Base-by-base conservation (phyloP, 352 stramenopile species). In the Aphanomyces astaci region DNA sequence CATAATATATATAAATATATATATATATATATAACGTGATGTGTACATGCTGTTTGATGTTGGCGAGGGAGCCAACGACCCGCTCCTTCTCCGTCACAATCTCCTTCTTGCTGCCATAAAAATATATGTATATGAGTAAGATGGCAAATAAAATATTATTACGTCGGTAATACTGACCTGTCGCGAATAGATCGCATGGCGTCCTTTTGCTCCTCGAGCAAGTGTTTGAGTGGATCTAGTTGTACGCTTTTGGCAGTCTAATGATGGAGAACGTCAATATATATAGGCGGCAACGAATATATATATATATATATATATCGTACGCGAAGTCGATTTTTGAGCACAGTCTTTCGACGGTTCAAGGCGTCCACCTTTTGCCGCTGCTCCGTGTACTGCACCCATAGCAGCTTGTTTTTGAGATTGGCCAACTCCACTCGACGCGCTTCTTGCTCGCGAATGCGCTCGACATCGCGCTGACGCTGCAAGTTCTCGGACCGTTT, bases 341-440 rank as follows among this genome's bases (percentile, higher is more conserved):
- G 88, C 0, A 73, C 73, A 51, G 87, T 79, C 57, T 92, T 92
- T 39, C 89, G 76, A 13, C 66, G 65, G 43, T 89, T 91, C 1
- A 92, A 63, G 56, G 81, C 75, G 33, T 90, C 76, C 2, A 93
- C 81, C 31, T 92, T 66, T 0, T 62, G 60, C 64, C 92, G 91
- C 31, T 79, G 78, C 31, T 93, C 77, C 57, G 94, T 81, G 63
- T 92, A 91, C 60, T 92, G 75, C 28, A 95, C 80, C 87, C 86
- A 95, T 33, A 93, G 43, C 27, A 84, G 88, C 45, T 94, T 94
- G 62, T 92, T 92, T 74, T 95, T 79, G 81, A 95, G 91, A 54
- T 92, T 66, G 10, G 77, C 74, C 11, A 85, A 93, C 81, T 95
- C 85, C 74, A 90, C 67, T 53, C 89, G 87, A 1, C 82, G 84